These are phyloP conservation scores for Candolleomyces aberdarensis DNA, from an alignment of 768 basidiomycete species.

Conservation along the genomic window DNA sequence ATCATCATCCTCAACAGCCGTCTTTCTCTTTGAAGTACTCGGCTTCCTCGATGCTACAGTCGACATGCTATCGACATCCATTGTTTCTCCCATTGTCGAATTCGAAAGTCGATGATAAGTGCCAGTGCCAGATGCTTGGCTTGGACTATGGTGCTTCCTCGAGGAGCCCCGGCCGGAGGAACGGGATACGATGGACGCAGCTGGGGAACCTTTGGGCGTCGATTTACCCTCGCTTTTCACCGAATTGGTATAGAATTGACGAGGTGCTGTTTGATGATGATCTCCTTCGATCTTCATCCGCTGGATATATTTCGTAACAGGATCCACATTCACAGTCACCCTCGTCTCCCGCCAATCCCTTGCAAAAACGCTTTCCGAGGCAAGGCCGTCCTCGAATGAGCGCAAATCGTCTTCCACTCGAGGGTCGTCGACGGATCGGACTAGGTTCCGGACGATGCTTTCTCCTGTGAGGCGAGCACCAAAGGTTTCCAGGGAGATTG, in stretches of 20 bases:
- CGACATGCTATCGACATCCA: conserved; percentile 38
- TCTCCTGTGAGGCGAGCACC: conserved; percentile 65
- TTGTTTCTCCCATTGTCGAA: conserved; percentile 40
- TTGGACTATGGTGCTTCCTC: conserved; percentile 52
- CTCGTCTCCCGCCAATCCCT: conserved; percentile 80
- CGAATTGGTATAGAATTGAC: conserved; percentile 7
- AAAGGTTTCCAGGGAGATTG: conserved; percentile 72
- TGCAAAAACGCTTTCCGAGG: conserved; percentile 60
- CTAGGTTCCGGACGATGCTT: conserved; percentile 31
- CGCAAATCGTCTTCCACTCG: conserved; percentile 43
- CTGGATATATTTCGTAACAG: conserved; percentile 18
- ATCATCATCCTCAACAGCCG: conserved; percentile 17
- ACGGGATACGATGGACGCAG: conserved; percentile 40
- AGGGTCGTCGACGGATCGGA: conserved; percentile 25
- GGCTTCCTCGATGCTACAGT: conserved; percentile 21
- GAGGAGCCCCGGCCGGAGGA: conserved; percentile 49
- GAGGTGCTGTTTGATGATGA: conserved; percentile 13
- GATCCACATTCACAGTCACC: conserved; percentile 36
- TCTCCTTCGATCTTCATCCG: conserved; percentile 15
- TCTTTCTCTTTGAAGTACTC: conserved; percentile 49
- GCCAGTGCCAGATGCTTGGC: conserved; percentile 26
- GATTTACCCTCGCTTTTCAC: conserved; percentile 12
- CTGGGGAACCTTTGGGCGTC: conserved; percentile 35
- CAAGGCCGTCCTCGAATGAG: conserved; percentile 64
- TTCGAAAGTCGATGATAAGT: conserved; percentile 29